Evolutionary conservation across 2,329 filamentous ascomycete genomes (phyloP).

Genomic region (Tolypocladium tundrense): DNA sequence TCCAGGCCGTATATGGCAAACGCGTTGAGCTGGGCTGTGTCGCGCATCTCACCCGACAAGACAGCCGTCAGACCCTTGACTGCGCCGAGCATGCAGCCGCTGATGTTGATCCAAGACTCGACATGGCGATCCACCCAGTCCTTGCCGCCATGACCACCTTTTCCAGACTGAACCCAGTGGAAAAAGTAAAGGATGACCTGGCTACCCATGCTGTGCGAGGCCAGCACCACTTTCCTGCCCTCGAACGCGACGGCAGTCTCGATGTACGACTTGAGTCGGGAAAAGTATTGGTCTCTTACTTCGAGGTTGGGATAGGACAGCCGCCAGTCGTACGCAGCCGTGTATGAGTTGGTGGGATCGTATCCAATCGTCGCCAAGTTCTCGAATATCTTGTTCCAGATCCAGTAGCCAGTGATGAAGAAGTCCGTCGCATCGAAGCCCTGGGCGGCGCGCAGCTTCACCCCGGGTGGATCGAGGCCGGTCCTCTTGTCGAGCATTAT

Average conservation of each 20-base stretch:
- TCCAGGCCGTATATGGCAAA: conserved; percentile 96
- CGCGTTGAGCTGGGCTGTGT: conserved; percentile 90
- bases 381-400: conserved; percentile 97
- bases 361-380: conserved; percentile 94
- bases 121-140: conserved; percentile 86
- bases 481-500: conserved; percentile 93
- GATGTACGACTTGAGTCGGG: conserved; percentile 78
- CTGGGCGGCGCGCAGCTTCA: conserved; percentile 87
- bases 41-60: conserved; percentile 94
- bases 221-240: conserved; percentile 70
- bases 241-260: conserved; percentile 69
- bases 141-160: conserved; percentile 70
- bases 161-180: conserved; percentile 67
- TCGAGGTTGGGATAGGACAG: conserved; percentile 86
- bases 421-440: conserved; percentile 98
- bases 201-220: conserved; percentile 96
- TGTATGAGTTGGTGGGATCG: conserved; percentile 68
- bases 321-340: conserved; percentile 79
- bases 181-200: conserved; percentile 85
- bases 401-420: conserved; percentile 89
- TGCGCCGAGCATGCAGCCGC: conserved; percentile 93
- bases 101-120: conserved; percentile 97
- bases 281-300: conserved; percentile 86
- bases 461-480: conserved; percentile 77
- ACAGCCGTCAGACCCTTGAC: conserved; percentile 85